Conservation (phyloP, 768 basidiomycete species). For the Pleurotus giganteus region DNA sequence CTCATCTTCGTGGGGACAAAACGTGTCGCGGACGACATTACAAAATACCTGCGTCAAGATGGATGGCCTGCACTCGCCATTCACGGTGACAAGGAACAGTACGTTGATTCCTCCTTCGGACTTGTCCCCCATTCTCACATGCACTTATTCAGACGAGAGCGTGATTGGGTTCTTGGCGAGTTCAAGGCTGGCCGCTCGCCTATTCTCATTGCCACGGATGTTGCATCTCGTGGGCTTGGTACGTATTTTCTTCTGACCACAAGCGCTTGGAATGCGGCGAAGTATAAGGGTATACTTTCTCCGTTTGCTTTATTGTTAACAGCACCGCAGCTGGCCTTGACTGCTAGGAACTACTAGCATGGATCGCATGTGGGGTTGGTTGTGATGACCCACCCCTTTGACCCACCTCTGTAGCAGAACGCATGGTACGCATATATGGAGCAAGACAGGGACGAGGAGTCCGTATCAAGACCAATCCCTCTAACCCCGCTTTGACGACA, state of each 20-base stretch:
- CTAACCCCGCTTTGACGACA: constrained; percentile 1
- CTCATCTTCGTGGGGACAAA: constrained; percentile 98
- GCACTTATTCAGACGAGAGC: constrained; percentile 70
- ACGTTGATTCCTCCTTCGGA: constrained; percentile 27
- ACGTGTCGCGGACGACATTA: constrained; percentile 96
- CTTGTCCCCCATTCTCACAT: constrained; percentile 3
- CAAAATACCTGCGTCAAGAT: constrained; percentile 95
- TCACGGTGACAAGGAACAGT: constrained; percentile 99
- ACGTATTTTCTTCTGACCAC: constrained; percentile 51
- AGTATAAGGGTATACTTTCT: constrained; percentile 13
- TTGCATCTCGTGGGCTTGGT: constrained; percentile 99
- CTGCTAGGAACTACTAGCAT: constrained; percentile 2
- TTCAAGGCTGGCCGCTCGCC: constrained; percentile 98
- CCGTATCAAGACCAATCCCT: constrained; percentile 4
- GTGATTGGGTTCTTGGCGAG: constrained; percentile 98
- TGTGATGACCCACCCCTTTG: not conserved
- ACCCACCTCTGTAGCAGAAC: constrained; percentile 4
- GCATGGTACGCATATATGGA: constrained; percentile 5
- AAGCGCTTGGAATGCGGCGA: constrained; percentile 18
- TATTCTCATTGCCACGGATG: constrained; percentile 98
- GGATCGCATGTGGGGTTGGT: not conserved
- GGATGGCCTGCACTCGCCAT: constrained; percentile 99
- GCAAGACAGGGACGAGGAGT: constrained; percentile 10
- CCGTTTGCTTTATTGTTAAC: constrained; percentile 8
- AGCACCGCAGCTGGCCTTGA: not conserved